These are phyloP conservation scores for Sporothrix phasma DNA, from an alignment of 2,329 filamentous ascomycete genomes.

Conservation along the genomic window DNA sequence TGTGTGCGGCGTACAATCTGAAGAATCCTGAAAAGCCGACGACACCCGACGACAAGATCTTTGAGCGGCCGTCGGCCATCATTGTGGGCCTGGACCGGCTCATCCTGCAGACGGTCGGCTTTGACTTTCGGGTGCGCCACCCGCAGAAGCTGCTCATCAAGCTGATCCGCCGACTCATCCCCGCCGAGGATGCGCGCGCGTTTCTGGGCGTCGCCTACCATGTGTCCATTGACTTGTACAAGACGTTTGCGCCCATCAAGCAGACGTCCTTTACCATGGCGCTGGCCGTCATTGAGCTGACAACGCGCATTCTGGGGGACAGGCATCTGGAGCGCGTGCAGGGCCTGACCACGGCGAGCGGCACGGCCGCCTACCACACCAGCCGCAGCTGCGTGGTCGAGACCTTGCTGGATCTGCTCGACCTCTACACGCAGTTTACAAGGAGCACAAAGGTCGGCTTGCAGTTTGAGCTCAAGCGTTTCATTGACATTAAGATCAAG, in stretches of 20 bases:
- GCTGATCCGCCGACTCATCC: conserved; percentile 51
- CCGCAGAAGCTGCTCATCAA: conserved; percentile 81
- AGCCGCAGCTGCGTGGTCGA: conserved; percentile 49
- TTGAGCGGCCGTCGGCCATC: conserved; percentile 67
- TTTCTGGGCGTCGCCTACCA: conserved; percentile 64
- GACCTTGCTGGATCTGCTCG: conserved; percentile 80
- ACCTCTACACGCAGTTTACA: conserved; percentile 82
- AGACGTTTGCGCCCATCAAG: conserved; percentile 87
- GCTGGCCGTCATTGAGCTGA: conserved; percentile 71
- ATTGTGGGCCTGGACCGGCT: conserved; percentile 85
- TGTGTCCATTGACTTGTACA: conserved; percentile 81
- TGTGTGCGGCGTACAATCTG: conserved; percentile 82
- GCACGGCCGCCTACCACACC: conserved; percentile 29
- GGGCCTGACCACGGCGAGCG: conserved; percentile 20
- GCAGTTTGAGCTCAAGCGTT: conserved; percentile 61
- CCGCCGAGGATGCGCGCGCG: conserved; percentile 38
- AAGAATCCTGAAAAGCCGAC: conserved; percentile 58
- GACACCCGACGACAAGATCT: conserved; percentile 76
- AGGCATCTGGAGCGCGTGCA: conserved; percentile 41
- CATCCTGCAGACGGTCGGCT: conserved; percentile 84
- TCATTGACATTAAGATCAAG: conserved; percentile 77
- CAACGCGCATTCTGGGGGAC: conserved; percentile 55
- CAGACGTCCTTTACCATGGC: conserved; percentile 80
- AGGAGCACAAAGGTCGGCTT: conserved; percentile 64
- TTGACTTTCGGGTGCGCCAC: conserved; percentile 85